Conservation (phyloP, 208 protist species). For the Porcisia hertigi region DNA sequence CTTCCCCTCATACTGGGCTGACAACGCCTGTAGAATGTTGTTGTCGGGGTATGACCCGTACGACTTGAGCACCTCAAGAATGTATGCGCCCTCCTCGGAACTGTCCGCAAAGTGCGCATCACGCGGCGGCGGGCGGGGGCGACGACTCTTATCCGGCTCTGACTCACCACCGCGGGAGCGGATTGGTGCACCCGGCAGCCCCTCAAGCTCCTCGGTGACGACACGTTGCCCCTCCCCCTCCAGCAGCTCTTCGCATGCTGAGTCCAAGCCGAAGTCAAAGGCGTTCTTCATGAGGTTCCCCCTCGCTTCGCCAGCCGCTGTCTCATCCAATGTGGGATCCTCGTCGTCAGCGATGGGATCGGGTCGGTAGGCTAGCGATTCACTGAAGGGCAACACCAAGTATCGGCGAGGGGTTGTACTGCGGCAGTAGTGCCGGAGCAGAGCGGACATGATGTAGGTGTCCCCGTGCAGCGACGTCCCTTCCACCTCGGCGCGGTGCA, state of each 20-base stretch:
- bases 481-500: slow-evolving; percentile 85
- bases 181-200: neutral
- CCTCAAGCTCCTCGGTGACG: slow-evolving; percentile 19
- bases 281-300: slow-evolving; percentile 19
- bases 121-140: slow-evolving; percentile 13
- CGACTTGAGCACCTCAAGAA: slow-evolving; percentile 54
- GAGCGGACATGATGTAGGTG: slow-evolving; percentile 56
- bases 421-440: slow-evolving; percentile 71
- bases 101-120: slow-evolving; percentile 38
- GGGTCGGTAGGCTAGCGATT: slow-evolving; percentile 49
- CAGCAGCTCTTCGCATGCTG: slow-evolving; percentile 33
- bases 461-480: slow-evolving; percentile 72
- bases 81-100: slow-evolving; percentile 63
- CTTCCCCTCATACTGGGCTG: slow-evolving; percentile 27
- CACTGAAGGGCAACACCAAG: slow-evolving; percentile 51
- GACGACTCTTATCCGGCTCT: slow-evolving; percentile 21
- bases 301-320: neutral
- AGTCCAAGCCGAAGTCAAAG: slow-evolving; percentile 39
- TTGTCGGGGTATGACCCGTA: slow-evolving; percentile 62
- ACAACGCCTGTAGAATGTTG: slow-evolving; percentile 45
- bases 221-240: slow-evolving; percentile 30
- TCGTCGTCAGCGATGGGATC: slow-evolving; percentile 22
- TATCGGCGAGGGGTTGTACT: slow-evolving; percentile 50
- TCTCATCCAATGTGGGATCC: neutral
- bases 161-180: slow-evolving; percentile 13